phyloP scores from a whole-genome alignment of 2,329 filamentous ascomycete genomes.

The Phialocephala sp. region DNA sequence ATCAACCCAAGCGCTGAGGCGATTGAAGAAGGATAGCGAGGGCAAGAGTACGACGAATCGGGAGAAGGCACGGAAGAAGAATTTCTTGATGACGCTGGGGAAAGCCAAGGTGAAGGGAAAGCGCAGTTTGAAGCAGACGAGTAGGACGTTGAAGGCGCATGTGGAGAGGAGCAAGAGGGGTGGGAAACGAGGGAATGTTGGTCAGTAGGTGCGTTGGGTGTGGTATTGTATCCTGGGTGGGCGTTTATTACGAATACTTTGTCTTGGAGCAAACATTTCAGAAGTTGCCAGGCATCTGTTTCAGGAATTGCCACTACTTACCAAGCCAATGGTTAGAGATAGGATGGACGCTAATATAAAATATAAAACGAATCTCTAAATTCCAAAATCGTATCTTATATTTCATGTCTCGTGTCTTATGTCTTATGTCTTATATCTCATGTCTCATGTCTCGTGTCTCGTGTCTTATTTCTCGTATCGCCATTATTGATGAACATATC shows the following conservation, averaged over 20 bases:
- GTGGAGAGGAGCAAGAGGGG: slow-evolving; percentile 83
- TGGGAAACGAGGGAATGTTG: slow-evolving; percentile 75
- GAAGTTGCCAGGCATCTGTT: no score
- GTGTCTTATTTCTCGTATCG: no score
- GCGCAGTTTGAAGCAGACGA: slow-evolving; percentile 86
- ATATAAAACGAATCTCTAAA: no score
- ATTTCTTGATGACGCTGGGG: slow-evolving; percentile 96
- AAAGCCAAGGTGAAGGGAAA: slow-evolving; percentile 97
- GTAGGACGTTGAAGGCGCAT: slow-evolving; percentile 80
- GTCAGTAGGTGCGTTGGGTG: slow-evolving; percentile 34
- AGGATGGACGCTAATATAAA: no score
- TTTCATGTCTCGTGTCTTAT: no score
- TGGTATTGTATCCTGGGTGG: background rate
- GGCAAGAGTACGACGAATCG: slow-evolving; percentile 98
- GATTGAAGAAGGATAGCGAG: slow-evolving; percentile 84
- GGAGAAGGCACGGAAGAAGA: slow-evolving; percentile 97
- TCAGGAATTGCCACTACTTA: no score
- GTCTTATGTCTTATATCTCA: no score
- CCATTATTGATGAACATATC: no score
- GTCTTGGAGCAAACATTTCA: no score
- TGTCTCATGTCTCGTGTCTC: no score
- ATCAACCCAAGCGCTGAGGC: slow-evolving; percentile 80
- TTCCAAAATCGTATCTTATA: no score
- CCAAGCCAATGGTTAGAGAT: no score
- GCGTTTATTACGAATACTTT: background rate